Conservation (phyloP, 179 eudicot species). For the Camellia oleifera region DNA sequence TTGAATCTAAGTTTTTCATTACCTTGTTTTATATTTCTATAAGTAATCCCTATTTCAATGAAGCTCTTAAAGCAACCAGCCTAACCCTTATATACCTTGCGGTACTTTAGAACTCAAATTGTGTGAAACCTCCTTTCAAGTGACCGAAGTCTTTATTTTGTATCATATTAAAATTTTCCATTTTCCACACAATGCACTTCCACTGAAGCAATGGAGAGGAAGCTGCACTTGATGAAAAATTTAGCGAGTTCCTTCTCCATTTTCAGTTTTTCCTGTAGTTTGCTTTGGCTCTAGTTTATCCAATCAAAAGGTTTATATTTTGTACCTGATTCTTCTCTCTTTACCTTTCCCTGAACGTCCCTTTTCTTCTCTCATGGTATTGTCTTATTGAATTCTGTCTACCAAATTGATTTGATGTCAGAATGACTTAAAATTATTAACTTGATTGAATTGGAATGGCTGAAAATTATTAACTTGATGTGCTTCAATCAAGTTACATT, state of each 20-base stretch:
- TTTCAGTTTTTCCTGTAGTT: not conserved
- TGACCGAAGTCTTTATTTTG: not conserved
- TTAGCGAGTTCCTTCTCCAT: not conserved
- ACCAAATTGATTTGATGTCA: too few relatives aligned
- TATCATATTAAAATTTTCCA: not conserved
- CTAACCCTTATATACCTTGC: not conserved
- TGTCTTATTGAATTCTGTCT: too few relatives aligned
- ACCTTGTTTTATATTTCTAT: not conserved
- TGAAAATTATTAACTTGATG: too few relatives aligned
- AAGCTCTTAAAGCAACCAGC: not conserved
- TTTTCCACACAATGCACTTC: too few relatives aligned
- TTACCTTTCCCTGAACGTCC: not conserved
- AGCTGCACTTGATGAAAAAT: not conserved
- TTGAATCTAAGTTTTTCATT: not conserved
- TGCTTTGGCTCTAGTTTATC: conserved; percentile 1
- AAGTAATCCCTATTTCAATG: not conserved
- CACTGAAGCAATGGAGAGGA: too few relatives aligned
- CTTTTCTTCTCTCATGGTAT: not conserved
- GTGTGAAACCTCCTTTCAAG: not conserved
- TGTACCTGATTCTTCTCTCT: not conserved
- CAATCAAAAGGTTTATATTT: not conserved
- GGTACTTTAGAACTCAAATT: not conserved
- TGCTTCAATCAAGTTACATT: too few relatives aligned
- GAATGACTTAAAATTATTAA: too few relatives aligned
- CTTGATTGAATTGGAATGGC: too few relatives aligned